Base-by-base conservation (phyloP, 106 monocot species). In the Posidonia australis region DNA sequence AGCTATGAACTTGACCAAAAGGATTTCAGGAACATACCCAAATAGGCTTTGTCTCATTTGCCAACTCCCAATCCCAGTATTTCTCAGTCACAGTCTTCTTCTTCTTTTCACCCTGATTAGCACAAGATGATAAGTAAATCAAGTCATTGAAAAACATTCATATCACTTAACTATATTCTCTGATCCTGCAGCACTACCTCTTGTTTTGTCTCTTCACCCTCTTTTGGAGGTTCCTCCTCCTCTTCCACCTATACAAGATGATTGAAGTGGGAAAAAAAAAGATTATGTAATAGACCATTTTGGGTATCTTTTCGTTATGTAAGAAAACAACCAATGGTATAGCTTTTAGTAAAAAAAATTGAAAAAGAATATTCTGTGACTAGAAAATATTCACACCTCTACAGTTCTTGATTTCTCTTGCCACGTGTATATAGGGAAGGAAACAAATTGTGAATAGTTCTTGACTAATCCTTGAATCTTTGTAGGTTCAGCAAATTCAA, bases 51-150 rank as follows among this genome's bases (percentile, higher is more conserved):
- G 98, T 98, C 72, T 98, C 98, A 71, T 98, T 98, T 60, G 91
- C 83, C 77, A 98, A 79, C 67, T 91, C 91, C 98, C 91, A 98
- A 67, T 98, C 91, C 98, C 90, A 91, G 47, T 98, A 98, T 72
- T 98, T 98, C 70, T 98, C 90, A 21, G 91, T 98, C 36, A 83
- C 70, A 54, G 87, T 80, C 53, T 80, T 93, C 61, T 92, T 90
- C 67, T 82, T 90, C 75, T 77, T 85, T 67, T 88, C 91, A 51
- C 62, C 90, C 96, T 90, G 67, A 62, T 11, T 16, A 36, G 22
- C 43, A 68, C 13, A 24, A 36, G 17, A 31, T 51, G 23, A 23
- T 14, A 68, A 19, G 19, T 43, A 42, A 20, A 55, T 9, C 19
- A 41, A 41, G 2, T 3, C 31, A 26, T 41, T 45, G 36, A 45